These are phyloP conservation scores for Anthracocystis walkeri DNA, from an alignment of 1,284 basidiomycete species.

Conservation along the genomic window DNA sequence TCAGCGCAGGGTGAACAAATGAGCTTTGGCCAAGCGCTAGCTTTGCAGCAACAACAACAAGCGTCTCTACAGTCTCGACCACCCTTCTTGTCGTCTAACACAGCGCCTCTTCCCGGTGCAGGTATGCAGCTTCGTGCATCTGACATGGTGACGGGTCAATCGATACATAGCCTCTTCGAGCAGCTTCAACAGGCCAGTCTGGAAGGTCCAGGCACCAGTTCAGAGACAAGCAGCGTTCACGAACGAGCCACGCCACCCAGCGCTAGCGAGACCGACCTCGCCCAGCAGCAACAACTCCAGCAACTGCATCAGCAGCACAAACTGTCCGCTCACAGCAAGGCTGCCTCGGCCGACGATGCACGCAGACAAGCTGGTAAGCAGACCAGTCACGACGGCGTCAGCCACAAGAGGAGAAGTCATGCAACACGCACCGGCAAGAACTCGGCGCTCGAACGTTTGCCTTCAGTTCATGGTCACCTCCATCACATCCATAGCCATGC, in stretches of 20 bases:
- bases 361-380: conserved; percentile 48
- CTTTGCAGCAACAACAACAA: conserved; percentile 22
- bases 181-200: conserved; percentile 46
- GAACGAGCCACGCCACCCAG: conserved; percentile 42
- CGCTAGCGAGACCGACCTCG: conserved; percentile 41
- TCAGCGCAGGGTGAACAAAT: conserved; percentile 14
- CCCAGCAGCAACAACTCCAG: conserved; percentile 30
- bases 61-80: conserved; percentile 24
- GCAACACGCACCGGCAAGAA: conserved; percentile 48
- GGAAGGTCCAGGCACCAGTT: conserved; percentile 28
- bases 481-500: conserved; percentile 41
- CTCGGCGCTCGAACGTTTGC: conserved; percentile 44
- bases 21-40: conserved; percentile 33
- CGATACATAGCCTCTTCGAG: conserved; percentile 48
- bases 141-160: conserved; percentile 47
- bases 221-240: conserved; percentile 39
- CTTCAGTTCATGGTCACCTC: conserved; percentile 47
- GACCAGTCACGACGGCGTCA: conserved; percentile 26
- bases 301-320: conserved; percentile 20
- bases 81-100: conserved; percentile 40
- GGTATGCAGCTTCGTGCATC: conserved; percentile 25
- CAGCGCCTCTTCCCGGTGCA: conserved; percentile 38
- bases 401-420: conserved; percentile 50
- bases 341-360: conserved; percentile 54
- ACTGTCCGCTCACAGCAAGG: conserved; percentile 24